A percentile compares a stretch with the other conserved stretches of the same genome.
These are phyloP conservation scores for Ambrosia trifida DNA, from an alignment of 129 eudicot genomes.

Conservation along the genomic window DNA sequence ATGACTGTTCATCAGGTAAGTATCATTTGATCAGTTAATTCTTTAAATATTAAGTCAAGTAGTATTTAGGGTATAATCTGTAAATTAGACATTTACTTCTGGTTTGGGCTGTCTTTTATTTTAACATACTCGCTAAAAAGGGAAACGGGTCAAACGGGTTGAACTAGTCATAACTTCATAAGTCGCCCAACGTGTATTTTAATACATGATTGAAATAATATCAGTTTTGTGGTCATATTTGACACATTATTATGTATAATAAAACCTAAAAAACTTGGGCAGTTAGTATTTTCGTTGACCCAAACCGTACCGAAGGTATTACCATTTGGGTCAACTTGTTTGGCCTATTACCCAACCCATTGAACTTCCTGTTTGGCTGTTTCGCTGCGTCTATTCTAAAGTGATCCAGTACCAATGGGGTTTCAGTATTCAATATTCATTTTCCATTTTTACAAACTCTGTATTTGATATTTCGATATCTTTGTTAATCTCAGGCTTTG, in stretches of 20 bases:
- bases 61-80: neutral
- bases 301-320: neutral
- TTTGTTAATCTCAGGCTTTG: constrained; percentile 55
- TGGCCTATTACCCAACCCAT: neutral
- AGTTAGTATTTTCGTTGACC: neutral
- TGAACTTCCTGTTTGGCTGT: neutral
- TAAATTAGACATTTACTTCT: constrained; percentile 5
- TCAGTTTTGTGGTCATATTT: neutral
- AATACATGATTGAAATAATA: neutral
- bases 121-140: neutral
- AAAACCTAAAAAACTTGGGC: neutral
- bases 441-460: neutral
- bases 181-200: neutral
- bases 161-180: neutral
- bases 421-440: neutral
- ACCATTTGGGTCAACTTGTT: neutral
- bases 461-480: neutral
- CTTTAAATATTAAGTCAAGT: constrained; percentile 10
- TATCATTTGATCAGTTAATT: neutral
- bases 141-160: neutral
- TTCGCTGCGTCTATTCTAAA: neutral
- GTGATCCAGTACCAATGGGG: neutral
- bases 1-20: constrained; percentile 83
- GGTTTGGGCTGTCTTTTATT: neutral
- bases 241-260: neutral